Base-by-base conservation (phyloP, 768 basidiomycete species). In the Trametopsis cervina region DNA sequence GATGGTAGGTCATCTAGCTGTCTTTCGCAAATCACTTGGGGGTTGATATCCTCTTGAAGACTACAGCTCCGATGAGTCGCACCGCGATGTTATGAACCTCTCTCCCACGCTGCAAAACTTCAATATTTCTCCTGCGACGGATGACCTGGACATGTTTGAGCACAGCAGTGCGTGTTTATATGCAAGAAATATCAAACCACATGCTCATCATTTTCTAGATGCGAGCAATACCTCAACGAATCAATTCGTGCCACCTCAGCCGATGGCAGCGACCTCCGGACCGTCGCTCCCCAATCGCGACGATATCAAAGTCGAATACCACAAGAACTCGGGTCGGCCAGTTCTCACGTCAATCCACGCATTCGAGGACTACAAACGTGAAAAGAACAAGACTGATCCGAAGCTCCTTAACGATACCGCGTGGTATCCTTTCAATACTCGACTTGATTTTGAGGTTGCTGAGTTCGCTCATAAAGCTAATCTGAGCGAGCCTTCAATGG, bases 381-480 rank as follows among this genome's bases (percentile, higher is more conserved):
- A 7, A 15, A 33, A 15, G 29, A 33, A 33, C 29, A 15, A 33
- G 15, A 7, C 29, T 7, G 29, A 33, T 33, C 29, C 29, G 7
- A 7, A 7, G 7, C 9, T 33, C 9, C 29, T 33, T 15, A 33
- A 33, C 15, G 21, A 40, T 4, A 23, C 23, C 5, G 40, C 51
- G 10, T 52, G 46, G 46, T n/a, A 24, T 2, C 51, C 51, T 2
- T 52, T 42, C 20, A 9, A 25, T 2, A 42, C 41, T 5, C 44
- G 47, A 6, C 15, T 4, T 10, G 46, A 57, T 33, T 57, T 52
- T 38, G 53, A 57, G 44, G 54, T 57, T 37, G 50, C 53, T 4
- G 40, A 54, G 21, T 6, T 53, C 7, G 23, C 24, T 12, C 45
- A 49, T 0, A n/a, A 40, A 2, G 43, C 44, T 1, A 10, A 24